Evolutionary conservation across 345 rosid genomes (phyloP).

Genomic region (Noccaea caerulescens): DNA sequence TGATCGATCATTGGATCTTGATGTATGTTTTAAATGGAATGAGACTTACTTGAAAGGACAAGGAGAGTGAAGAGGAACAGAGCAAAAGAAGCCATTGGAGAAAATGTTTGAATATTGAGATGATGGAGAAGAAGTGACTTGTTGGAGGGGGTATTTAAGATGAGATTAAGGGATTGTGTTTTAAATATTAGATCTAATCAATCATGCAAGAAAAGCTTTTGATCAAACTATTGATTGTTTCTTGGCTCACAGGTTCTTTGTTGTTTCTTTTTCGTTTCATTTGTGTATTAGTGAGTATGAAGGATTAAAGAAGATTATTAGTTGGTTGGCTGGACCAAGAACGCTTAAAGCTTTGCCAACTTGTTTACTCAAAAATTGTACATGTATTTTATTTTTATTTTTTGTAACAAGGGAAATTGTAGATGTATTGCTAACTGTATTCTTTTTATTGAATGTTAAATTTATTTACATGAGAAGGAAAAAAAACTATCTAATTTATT

Average conservation of each 20-base stretch:
- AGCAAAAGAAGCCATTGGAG: constrained; percentile 36
- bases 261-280: constrained; percentile 21
- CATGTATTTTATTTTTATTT: not conserved
- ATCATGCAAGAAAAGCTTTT: constrained; percentile 46
- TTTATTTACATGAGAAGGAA: not conserved
- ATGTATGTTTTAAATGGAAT: not conserved
- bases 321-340: constrained; percentile 36
- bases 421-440: not conserved
- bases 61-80: constrained; percentile 35
- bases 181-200: constrained; percentile 25
- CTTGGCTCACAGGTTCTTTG: constrained; percentile 36
- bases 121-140: constrained; percentile 21
- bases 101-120: not conserved
- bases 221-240: constrained; percentile 26
- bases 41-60: constrained; percentile 41
- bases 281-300: constrained; percentile 20
- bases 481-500: too few relatives aligned
- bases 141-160: constrained; percentile 29
- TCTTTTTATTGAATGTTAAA: not conserved
- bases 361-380: not conserved
- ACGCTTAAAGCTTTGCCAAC: constrained; percentile 10
- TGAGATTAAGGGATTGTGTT: not conserved
- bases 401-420: too few relatives aligned
- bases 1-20: not conserved
- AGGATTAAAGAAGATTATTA: constrained; percentile 31